Conservation (phyloP, 331 rosid species). For the Acacia pycnantha region DNA sequence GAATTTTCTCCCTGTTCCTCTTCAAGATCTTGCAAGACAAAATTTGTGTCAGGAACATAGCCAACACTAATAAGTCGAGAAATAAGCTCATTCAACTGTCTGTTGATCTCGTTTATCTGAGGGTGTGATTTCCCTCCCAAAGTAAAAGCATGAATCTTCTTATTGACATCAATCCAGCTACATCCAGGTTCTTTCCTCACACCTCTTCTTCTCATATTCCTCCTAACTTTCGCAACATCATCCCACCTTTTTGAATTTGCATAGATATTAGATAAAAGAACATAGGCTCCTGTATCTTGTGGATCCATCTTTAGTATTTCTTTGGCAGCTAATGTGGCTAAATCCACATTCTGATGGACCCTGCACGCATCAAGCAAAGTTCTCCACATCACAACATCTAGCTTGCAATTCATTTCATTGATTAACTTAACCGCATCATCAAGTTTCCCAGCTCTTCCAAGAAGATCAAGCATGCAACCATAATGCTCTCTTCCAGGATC, state of each 20-base stretch:
- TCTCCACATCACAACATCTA: slow-evolving; percentile 85
- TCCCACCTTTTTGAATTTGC: slow-evolving; percentile 81
- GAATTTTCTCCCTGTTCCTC: slow-evolving; percentile 85
- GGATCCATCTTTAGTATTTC: slow-evolving; percentile 66
- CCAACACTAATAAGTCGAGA: slow-evolving; percentile 51
- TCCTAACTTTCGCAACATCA: slow-evolving; percentile 70
- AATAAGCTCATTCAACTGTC: slow-evolving; percentile 49
- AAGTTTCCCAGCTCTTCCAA: slow-evolving; percentile 88
- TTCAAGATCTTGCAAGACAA: slow-evolving; percentile 88
- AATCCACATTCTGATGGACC: slow-evolving; percentile 61
- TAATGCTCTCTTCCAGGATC: slow-evolving; percentile 81
- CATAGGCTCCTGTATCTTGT: slow-evolving; percentile 77
- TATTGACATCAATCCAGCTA: slow-evolving; percentile 90
- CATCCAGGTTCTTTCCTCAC: slow-evolving; percentile 87
- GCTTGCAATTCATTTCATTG: slow-evolving; percentile 62
- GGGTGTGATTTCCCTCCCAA: slow-evolving; percentile 78
- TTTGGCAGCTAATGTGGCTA: slow-evolving; percentile 73
- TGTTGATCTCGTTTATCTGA: slow-evolving; percentile 60
- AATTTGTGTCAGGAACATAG: slow-evolving; percentile 79
- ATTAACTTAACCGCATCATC: slow-evolving; percentile 68
- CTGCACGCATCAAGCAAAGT: slow-evolving; percentile 88
- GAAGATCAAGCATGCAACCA: slow-evolving; percentile 87
- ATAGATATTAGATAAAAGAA: slow-evolving; percentile 67
- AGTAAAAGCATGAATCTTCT: slow-evolving; percentile 69
- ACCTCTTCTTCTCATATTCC: slow-evolving; percentile 61